phyloP scores from a whole-genome alignment of 208 protist species.

The Acanthamoeba culbertsoni region DNA sequence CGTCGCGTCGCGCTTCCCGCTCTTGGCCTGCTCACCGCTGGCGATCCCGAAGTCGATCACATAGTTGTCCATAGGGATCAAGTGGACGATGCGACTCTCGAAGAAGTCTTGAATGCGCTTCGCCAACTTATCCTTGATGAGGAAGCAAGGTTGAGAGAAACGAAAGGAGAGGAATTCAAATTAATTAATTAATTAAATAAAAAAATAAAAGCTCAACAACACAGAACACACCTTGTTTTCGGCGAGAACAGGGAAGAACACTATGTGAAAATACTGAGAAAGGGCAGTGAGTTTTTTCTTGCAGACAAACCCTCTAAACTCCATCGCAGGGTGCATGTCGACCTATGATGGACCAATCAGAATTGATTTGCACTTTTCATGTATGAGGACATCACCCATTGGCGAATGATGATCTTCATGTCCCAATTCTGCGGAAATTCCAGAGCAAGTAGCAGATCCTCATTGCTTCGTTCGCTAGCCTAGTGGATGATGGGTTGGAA shows the following conservation, averaged over 20 bases:
- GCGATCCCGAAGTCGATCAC: neutral
- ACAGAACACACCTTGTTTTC: neutral
- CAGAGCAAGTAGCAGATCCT: neutral
- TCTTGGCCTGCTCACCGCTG: neutral
- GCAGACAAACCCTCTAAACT: neutral
- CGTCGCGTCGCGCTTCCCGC: neutral
- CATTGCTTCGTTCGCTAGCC: neutral
- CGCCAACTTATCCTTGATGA: neutral
- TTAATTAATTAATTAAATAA: too few species aligned
- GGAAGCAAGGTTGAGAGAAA: too few species aligned
- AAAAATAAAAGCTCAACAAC: too few species aligned
- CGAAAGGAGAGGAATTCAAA: too few species aligned
- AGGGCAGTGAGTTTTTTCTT: neutral
- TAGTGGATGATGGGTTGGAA: too few species aligned
- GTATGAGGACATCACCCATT: neutral
- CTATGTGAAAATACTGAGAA: neutral
- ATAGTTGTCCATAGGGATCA: neutral
- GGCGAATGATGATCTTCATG: neutral
- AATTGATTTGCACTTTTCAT: neutral
- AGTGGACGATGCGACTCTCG: neutral
- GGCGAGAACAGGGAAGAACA: neutral
- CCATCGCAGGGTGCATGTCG: neutral
- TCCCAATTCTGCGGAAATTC: neutral
- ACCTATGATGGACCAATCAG: neutral
- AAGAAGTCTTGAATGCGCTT: neutral